These are phyloP conservation scores for Candida sp. DNA, from an alignment of 1,139 yeast species.

Conservation along the genomic window DNA sequence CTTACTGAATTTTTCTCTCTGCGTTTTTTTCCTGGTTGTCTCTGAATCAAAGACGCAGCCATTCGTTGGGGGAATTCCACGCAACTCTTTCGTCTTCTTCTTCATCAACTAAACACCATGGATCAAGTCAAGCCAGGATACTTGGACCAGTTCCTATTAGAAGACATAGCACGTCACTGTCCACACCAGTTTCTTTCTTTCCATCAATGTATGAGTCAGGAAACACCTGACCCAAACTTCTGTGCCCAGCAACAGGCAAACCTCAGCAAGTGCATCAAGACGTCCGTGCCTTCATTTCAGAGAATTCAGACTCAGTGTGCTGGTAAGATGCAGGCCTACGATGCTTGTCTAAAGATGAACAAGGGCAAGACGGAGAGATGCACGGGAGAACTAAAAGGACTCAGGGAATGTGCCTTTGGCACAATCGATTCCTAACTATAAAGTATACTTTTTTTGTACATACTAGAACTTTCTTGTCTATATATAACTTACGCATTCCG, in stretches of 20 bases:
- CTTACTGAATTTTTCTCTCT: slow-evolving; percentile 1
- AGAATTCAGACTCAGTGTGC: slow-evolving; percentile 64
- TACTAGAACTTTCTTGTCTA: neutral
- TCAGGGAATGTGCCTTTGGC: slow-evolving; percentile 43
- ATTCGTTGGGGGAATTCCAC: neutral
- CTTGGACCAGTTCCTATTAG: slow-evolving; percentile 35
- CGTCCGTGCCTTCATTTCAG: slow-evolving; percentile 65
- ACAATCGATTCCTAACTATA: slow-evolving; percentile 16
- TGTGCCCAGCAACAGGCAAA: slow-evolving; percentile 56
- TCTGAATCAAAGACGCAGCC: neutral
- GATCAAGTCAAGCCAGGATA: slow-evolving; percentile 22
- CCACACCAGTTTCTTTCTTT: slow-evolving; percentile 67
- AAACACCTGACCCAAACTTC: slow-evolving; percentile 46
- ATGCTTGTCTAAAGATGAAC: slow-evolving; percentile 54
- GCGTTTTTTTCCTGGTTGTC: neutral
- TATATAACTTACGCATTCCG: neutral
- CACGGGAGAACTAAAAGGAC: slow-evolving; percentile 28
- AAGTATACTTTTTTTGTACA: neutral
- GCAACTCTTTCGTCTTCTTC: neutral
- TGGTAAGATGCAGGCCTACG: slow-evolving; percentile 59
- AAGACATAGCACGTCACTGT: slow-evolving; percentile 62
- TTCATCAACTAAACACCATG: slow-evolving; percentile 4
- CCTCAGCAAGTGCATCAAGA: slow-evolving; percentile 60
- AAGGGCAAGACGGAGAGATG: slow-evolving; percentile 44
- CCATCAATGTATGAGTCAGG: slow-evolving; percentile 62